phyloP scores from a whole-genome alignment of 1,284 basidiomycete genomes.

The Termitomyces sp. region DNA sequence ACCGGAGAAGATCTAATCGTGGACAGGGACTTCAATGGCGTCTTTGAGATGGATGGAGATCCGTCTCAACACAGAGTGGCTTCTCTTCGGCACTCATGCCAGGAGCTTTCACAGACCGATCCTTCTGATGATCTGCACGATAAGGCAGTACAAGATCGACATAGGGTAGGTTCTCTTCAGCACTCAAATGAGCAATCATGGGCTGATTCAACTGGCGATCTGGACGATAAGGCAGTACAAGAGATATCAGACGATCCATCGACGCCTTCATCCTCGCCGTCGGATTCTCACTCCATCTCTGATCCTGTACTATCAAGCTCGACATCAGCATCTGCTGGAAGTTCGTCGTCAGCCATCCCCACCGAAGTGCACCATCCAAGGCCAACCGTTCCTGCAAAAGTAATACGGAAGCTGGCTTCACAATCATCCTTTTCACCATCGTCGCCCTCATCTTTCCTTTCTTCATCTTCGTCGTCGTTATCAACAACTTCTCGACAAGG shows the following conservation, averaged over 20 bases:
- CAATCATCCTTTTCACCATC: conserved; percentile 2
- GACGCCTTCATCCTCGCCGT: conserved; percentile 12
- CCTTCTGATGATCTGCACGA: neutral
- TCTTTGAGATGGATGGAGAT: conserved; percentile 27
- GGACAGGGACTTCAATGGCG: conserved; percentile 12
- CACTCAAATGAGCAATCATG: conserved; percentile 10
- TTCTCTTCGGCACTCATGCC: conserved; percentile 1
- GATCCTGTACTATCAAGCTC: conserved; percentile 6
- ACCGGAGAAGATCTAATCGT: conserved; percentile 21
- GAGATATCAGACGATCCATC: conserved; percentile 12
- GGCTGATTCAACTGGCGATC: conserved; percentile 1
- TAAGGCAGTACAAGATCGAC: conserved; percentile 1
- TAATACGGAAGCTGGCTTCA: conserved; percentile 1
- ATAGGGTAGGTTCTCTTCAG: neutral
- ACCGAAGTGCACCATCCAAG: conserved; percentile 3
- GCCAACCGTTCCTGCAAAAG: neutral
- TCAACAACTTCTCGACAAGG: conserved; percentile 11
- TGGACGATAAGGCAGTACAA: neutral
- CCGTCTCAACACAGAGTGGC: neutral
- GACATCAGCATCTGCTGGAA: neutral
- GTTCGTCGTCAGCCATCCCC: conserved; percentile 6
- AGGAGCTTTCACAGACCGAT: conserved; percentile 12
- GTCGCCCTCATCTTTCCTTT: neutral
- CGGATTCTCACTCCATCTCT: conserved; percentile 11
- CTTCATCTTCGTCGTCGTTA: conserved; percentile 9